A percentile compares a stretch with the other conserved stretches of the same genome.
These are phyloP conservation scores for Phialophora expanda DNA, from an alignment of 2,329 filamentous ascomycete species.

Conservation along the genomic window DNA sequence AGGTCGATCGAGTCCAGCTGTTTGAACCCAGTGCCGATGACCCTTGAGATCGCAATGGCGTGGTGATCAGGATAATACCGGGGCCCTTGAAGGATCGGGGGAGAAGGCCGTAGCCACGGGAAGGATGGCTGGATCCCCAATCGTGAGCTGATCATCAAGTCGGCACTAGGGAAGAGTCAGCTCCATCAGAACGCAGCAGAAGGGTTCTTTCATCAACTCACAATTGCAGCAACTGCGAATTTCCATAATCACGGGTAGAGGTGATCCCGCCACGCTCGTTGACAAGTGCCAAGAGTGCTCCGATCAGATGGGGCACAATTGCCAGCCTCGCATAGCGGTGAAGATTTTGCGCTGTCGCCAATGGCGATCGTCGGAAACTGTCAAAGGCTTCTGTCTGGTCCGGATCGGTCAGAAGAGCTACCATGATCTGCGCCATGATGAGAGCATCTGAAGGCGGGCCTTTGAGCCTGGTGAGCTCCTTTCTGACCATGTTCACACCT, in stretches of 20 bases:
- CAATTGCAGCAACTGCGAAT: conserved; percentile 25
- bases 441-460: conserved; percentile 21
- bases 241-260: conserved; percentile 17
- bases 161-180: conserved; percentile 21
- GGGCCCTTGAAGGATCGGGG: conserved; percentile 8
- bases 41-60: conserved; percentile 16
- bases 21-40: conserved; percentile 19
- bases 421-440: conserved; percentile 28
- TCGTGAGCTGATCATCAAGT: conserved; percentile 22
- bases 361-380: conserved; percentile 13
- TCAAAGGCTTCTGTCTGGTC: conserved; percentile 10
- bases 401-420: conserved; percentile 22
- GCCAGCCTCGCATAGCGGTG: conserved; percentile 22
- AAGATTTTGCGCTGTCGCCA: conserved; percentile 26
- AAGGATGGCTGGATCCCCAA: conserved; percentile 19
- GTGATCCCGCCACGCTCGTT: conserved; percentile 21
- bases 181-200: not conserved
- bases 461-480: conserved; percentile 15
- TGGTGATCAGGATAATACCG: conserved; percentile 18
- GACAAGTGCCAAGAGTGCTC: conserved; percentile 18
- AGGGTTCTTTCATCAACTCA: conserved; percentile 1
- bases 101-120: conserved; percentile 13
- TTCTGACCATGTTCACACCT: conserved; percentile 20
- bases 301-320: conserved; percentile 18
- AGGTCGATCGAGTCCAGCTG: conserved; percentile 12